Evolutionary conservation across 1,284 basidiomycete species (phyloP).

Genomic region (Ceratobasidium sp.): DNA sequence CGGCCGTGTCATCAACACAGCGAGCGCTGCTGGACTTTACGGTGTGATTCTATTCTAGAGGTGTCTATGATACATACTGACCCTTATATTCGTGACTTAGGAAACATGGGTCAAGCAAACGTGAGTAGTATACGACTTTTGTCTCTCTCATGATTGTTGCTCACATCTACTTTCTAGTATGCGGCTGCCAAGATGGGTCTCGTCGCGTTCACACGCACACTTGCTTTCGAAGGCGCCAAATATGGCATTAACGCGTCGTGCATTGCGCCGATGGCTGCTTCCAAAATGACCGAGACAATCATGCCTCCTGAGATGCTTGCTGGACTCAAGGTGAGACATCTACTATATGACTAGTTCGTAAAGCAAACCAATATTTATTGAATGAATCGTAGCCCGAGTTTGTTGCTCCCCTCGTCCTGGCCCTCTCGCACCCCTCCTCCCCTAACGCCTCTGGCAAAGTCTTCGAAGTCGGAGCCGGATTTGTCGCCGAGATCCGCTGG

Average conservation of each 20-base stretch:
- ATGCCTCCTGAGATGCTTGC: slow-evolving; percentile 98
- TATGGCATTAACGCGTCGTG: slow-evolving; percentile 91
- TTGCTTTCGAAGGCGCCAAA: slow-evolving; percentile 91
- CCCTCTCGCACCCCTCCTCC: slow-evolving; percentile 80
- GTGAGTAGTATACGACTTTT: slow-evolving; percentile 56
- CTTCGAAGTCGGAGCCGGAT: slow-evolving; percentile 96
- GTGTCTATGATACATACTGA: slow-evolving; percentile 4
- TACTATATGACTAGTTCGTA: not conserved
- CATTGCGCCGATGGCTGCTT: slow-evolving; percentile 94
- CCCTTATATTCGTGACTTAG: slow-evolving; percentile 62
- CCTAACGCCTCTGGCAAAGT: slow-evolving; percentile 88
- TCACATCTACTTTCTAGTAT: slow-evolving; percentile 60
- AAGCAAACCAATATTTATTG: not conserved
- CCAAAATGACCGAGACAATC: slow-evolving; percentile 92
- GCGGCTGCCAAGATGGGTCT: slow-evolving; percentile 92
- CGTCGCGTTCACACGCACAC: slow-evolving; percentile 90
- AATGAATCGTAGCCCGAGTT: slow-evolving; percentile 77
- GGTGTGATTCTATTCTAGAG: slow-evolving; percentile 62
- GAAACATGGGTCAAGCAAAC: slow-evolving; percentile 98
- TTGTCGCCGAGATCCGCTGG: slow-evolving; percentile 92
- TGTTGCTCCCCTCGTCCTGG: slow-evolving; percentile 92
- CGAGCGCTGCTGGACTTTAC: slow-evolving; percentile 88
- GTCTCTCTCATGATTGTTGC: slow-evolving; percentile 49
- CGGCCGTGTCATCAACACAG: slow-evolving; percentile 92
- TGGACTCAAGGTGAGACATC: slow-evolving; percentile 77